Percentiles rank a stretch among this genome's conserved stretches.
These are phyloP conservation scores for Pelargonium nanum DNA, from an alignment of 345 rosid species.

Conservation along the genomic window DNA sequence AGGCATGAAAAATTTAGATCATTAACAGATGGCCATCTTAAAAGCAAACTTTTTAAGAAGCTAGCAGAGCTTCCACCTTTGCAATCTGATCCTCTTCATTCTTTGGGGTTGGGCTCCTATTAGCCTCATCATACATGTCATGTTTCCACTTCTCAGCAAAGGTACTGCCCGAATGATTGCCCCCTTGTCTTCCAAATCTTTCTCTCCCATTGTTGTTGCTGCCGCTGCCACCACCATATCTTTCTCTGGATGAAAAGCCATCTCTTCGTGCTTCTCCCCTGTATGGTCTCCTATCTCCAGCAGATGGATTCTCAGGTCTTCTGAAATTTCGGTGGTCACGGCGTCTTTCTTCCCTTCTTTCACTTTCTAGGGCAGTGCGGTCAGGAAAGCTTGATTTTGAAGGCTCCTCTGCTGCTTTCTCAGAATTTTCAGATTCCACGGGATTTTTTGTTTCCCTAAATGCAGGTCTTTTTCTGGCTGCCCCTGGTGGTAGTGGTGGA, in stretches of 20 bases:
- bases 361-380: conserved; percentile 18
- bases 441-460: conserved; percentile 67
- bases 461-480: conserved; percentile 67
- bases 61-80: conserved; percentile 74
- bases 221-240: conserved; percentile 30
- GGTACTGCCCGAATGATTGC: conserved; percentile 26
- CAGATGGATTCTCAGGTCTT: conserved; percentile 33
- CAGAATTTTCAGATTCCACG: conserved; percentile 26
- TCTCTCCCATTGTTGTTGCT: conserved; percentile 45
- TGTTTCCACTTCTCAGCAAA: conserved; percentile 84
- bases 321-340: conserved; percentile 28
- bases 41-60: conserved; percentile 26
- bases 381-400: conserved; percentile 19
- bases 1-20: not conserved
- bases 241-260: conserved; percentile 27
- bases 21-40: not conserved
- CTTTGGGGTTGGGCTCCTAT: conserved; percentile 52
- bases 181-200: conserved; percentile 39
- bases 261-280: conserved; percentile 37
- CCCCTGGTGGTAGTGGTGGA: conserved; percentile 2
- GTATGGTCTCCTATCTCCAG: conserved; percentile 31
- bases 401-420: conserved; percentile 25
- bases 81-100: conserved; percentile 90
- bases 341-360: conserved; percentile 44
- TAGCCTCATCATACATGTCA: conserved; percentile 74